Base-by-base conservation (phyloP, 768 basidiomycete genomes). In the Cubamyces sp. region DNA sequence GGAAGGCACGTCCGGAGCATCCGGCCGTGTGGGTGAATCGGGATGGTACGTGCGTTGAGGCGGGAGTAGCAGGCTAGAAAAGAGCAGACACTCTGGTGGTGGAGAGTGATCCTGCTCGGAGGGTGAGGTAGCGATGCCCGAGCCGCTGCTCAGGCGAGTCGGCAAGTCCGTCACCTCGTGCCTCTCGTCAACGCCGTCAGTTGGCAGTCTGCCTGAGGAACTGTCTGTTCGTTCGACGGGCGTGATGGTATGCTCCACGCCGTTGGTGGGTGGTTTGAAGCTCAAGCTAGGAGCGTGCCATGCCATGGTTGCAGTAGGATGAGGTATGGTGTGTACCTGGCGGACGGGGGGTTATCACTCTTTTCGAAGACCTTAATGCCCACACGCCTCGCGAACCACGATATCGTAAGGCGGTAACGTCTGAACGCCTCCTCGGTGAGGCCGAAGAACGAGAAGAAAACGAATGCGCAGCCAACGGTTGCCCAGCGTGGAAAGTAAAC, bases 381-480 rank as follows among this genome's bases (percentile, higher is more conserved):
- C 46, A 77, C 65, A 43, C 66, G 55, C 64, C 69, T 71, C 63
- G 60, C 69, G 50, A 73, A 55, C 18, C 69, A 67, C 40, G 67
- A 67, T 60, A 68, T 68, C 3, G 64, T 69, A 18, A 61, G 48
- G 50, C 59, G 49, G 62, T 84, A 83, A 58, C 79, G 73, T 54
- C 63, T 70, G 43, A 73, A 69, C 14, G 79, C 82, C 59, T 85
- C 83, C 46, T 75, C 71, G 3, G 83, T 80, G 58, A 85, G 82
- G 1, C 84, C 81, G 59, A 87, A 85, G 76, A 86, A 84, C 0
- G 60, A 71, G 59, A 85, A 77, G 68, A 84, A 82, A 3, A 80
- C 3, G 50, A 79, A 70, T 1, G 81, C 74, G 5, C 73, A 76
- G 48, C 74, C 16, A 21, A 79, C 70, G 0, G 62, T 61, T 0